A percentile compares a stretch with the other conserved stretches of the same genome.
phyloP scores from a whole-genome alignment of 352 stramenopile species.

The Phytophthora pluvialis region DNA sequence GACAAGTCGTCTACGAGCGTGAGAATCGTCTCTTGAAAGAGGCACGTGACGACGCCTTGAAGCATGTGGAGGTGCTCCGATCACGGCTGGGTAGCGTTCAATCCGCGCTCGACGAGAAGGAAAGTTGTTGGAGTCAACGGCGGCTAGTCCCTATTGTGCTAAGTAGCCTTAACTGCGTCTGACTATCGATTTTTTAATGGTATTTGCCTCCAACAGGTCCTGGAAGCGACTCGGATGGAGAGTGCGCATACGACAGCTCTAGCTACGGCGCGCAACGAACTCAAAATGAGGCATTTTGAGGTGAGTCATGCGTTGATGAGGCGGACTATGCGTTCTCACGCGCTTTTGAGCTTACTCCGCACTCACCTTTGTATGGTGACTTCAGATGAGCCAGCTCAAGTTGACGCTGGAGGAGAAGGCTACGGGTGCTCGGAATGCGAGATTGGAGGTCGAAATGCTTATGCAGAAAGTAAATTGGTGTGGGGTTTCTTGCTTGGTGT shows the following conservation, averaged over 20 bases:
- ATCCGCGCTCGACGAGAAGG: constrained; percentile 60
- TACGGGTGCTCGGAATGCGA: constrained; percentile 36
- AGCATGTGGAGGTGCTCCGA: constrained; percentile 66
- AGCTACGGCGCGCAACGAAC: constrained; percentile 56
- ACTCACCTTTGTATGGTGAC: constrained; percentile 1
- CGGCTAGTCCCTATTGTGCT: no score
- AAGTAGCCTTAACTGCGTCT: not conserved
- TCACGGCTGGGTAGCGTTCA: constrained; percentile 54
- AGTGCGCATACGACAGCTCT: constrained; percentile 57
- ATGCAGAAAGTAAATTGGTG: constrained; percentile 57
- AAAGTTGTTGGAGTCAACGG: constrained; percentile 5
- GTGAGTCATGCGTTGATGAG: constrained; percentile 18
- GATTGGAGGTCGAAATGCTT: constrained; percentile 71
- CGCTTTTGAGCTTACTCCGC: not conserved
- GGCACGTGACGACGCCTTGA: constrained; percentile 61
- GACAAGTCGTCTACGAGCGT: constrained; percentile 71
- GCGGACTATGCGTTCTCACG: not conserved
- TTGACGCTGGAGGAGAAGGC: constrained; percentile 66
- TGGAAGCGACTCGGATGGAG: constrained; percentile 63
- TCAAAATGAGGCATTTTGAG: constrained; percentile 88
- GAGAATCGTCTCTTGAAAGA: constrained; percentile 79
- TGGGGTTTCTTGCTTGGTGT: not conserved
- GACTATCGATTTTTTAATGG: no score
- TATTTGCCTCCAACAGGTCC: constrained; percentile 28
- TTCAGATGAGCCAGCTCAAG: constrained; percentile 67